Conservation (phyloP, 257 asterid genomes). For the Plantago elongata region DNA sequence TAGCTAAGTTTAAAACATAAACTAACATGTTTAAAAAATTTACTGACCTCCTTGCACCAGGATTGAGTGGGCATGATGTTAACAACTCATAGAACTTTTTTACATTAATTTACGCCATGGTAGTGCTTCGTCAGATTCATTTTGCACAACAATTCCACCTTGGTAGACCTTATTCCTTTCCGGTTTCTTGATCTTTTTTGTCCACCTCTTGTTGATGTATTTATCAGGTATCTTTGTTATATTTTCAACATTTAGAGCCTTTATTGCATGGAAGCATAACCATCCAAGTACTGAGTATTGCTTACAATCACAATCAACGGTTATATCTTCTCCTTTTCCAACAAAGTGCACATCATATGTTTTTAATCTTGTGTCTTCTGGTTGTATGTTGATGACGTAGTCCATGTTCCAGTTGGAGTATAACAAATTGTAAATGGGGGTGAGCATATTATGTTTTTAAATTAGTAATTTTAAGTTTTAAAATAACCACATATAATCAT, state of each 20-base stretch:
- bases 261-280: neutral
- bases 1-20: too few species aligned
- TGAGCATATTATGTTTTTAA: too few species aligned
- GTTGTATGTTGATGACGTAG: neutral
- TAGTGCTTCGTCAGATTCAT: neutral
- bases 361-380: neutral
- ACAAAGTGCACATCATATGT: neutral
- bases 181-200: too few species aligned
- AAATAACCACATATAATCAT: too few species aligned
- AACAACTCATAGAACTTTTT: too few species aligned
- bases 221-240: too few species aligned
- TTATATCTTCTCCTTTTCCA: neutral
- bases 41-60: too few species aligned
- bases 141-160: neutral
- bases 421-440: too few species aligned
- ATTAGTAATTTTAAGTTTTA: too few species aligned
- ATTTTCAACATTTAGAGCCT: neutral
- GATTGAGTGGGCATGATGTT: too few species aligned
- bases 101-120: neutral
- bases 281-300: neutral
- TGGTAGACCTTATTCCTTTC: neutral
- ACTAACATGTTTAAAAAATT: too few species aligned
- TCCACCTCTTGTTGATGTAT: neutral
- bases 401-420: too few species aligned
- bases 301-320: neutral